phyloP scores from a whole-genome alignment of 371 early-diverging fungal genomes.

The Mortierella sp. region DNA sequence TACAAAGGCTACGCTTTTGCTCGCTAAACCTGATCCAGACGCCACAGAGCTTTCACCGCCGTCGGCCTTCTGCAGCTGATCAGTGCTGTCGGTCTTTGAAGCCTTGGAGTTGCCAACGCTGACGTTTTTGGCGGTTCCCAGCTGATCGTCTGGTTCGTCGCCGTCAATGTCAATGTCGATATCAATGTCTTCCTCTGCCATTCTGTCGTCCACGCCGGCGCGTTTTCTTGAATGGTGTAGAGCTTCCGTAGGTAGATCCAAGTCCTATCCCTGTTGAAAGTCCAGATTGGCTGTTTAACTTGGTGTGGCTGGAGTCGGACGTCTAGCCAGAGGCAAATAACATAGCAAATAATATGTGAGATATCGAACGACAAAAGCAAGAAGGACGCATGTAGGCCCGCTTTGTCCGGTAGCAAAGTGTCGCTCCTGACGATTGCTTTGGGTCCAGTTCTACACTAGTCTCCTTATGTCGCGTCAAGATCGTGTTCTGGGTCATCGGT shows the following conservation, averaged over 20 bases:
- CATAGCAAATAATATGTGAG: neutral
- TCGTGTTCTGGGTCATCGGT: neutral
- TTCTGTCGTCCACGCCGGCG: conserved; percentile 9
- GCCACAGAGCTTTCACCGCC: neutral
- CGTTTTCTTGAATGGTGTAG: neutral
- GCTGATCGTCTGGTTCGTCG: conserved; percentile 30
- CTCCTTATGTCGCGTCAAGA: neutral
- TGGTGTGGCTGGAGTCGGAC: neutral
- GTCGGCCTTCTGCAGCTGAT: neutral
- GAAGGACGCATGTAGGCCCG: neutral
- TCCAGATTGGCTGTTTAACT: neutral
- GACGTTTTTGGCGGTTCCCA: neutral
- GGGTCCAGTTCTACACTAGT: neutral
- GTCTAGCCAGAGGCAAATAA: neutral
- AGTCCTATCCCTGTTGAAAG: neutral
- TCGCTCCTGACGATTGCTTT: neutral
- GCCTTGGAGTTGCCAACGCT: neutral
- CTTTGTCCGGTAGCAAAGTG: no score
- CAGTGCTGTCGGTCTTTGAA: neutral
- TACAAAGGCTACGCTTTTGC: neutral
- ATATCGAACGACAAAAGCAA: neutral
- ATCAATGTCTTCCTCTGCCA: conserved; percentile 54
- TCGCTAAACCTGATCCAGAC: neutral
- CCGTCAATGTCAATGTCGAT: conserved; percentile 55
- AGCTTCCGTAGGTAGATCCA: neutral